Evolutionary conservation across 768 basidiomycete genomes (phyloP).

Genomic region (Lactifluus echinatus): DNA sequence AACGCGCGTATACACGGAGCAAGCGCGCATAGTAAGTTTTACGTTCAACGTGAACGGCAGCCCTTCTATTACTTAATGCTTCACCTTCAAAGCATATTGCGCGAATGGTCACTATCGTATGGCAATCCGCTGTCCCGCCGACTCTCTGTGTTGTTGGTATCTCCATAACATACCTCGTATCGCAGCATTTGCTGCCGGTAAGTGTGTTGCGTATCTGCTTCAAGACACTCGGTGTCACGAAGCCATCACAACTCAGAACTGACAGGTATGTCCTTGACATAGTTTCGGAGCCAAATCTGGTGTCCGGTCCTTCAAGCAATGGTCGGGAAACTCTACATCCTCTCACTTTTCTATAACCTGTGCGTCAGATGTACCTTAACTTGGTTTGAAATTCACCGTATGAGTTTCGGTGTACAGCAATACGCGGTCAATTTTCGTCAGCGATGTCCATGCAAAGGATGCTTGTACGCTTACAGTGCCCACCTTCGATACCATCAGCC

Average conservation of each 20-base stretch:
- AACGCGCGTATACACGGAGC: neutral
- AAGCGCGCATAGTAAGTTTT: neutral
- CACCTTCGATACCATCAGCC: neutral
- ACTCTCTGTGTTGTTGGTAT: neutral
- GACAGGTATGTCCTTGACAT: neutral
- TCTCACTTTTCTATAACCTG: slow-evolving; percentile 5
- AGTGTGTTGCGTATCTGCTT: neutral
- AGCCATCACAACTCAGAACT: neutral
- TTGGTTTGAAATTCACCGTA: slow-evolving; percentile 1
- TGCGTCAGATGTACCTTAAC: neutral
- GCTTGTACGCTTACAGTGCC: neutral
- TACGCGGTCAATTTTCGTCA: neutral
- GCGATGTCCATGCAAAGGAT: neutral
- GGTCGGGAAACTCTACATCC: slow-evolving; percentile 2
- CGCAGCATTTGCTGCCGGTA: neutral
- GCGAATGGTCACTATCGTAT: neutral
- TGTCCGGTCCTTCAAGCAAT: slow-evolving; percentile 1
- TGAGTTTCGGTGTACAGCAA: neutral
- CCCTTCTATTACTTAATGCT: neutral
- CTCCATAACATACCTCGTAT: neutral
- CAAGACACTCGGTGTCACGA: neutral
- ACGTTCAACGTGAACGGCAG: too few relatives aligned
- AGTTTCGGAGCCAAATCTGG: neutral
- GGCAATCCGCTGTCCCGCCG: slow-evolving; percentile 8
- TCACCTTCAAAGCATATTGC: neutral